Conservation (phyloP, 768 basidiomycete species). For the Tricholoma terreum region DNA sequence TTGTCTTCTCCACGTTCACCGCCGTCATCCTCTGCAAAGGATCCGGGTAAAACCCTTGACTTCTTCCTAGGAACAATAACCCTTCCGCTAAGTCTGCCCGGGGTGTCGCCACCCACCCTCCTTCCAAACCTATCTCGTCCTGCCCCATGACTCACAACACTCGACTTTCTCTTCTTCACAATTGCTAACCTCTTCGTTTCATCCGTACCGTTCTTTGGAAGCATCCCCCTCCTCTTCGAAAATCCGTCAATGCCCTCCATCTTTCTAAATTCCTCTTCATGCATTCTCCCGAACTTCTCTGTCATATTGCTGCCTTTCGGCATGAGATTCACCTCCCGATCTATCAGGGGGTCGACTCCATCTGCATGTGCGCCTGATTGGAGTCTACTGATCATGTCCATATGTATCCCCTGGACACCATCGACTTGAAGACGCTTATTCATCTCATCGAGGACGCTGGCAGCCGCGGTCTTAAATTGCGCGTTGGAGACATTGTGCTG, state of each 20-base stretch:
- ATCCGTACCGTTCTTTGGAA: conserved; percentile 13
- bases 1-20: conserved; percentile 37
- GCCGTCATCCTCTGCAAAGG: conserved; percentile 49
- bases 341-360: conserved; percentile 8
- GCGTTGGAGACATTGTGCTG: conserved; percentile 58
- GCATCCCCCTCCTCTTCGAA: conserved; percentile 29
- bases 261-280: conserved; percentile 64
- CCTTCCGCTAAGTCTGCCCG: conserved; percentile 30
- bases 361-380: conserved; percentile 27
- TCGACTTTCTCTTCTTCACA: conserved; percentile 52
- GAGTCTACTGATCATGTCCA: conserved; percentile 42
- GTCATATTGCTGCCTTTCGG: conserved; percentile 31
- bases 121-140: conserved; percentile 22
- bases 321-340: conserved; percentile 29
- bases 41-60: conserved; percentile 50
- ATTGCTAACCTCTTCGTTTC: conserved; percentile 19
- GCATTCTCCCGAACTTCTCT: conserved; percentile 54
- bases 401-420: conserved; percentile 48
- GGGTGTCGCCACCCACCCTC: conserved; percentile 22
- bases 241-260: conserved; percentile 71
- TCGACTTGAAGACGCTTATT: conserved; percentile 63
- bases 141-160: conserved; percentile 36
- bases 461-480: conserved; percentile 65
- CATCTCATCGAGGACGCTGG: conserved; percentile 80
- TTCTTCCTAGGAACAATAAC: conserved; percentile 48